These are phyloP conservation scores for Salix arbutifolia DNA, from an alignment of 345 rosid species.

Conservation along the genomic window DNA sequence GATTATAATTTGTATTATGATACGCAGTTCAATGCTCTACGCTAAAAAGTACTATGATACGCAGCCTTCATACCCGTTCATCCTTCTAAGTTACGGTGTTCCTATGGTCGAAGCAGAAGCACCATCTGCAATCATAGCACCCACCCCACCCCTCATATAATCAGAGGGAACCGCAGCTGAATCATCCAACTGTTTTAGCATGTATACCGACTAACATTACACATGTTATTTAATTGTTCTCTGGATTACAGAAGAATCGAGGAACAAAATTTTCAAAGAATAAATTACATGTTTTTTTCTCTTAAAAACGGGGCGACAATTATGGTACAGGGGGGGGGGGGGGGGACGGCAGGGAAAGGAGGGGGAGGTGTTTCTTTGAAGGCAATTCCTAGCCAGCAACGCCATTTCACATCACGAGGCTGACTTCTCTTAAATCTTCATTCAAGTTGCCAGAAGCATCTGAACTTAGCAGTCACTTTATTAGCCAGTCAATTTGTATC, in stretches of 20 bases:
- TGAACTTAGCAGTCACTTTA: too few species aligned
- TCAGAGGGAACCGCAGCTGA: too few species aligned
- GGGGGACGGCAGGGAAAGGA: neutral
- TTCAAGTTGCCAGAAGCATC: neutral
- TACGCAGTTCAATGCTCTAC: neutral
- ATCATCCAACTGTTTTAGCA: neutral
- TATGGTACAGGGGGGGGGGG: conserved; percentile 25
- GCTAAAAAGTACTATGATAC: too few species aligned
- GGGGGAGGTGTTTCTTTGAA: neutral
- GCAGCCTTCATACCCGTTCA: neutral
- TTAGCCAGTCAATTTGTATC: neutral
- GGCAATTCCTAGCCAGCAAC: conserved; percentile 1
- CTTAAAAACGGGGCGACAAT: conserved; percentile 1
- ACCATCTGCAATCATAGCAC: too few species aligned
- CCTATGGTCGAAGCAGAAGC: neutral
- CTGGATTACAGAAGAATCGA: neutral
- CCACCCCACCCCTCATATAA: too few species aligned
- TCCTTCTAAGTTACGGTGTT: neutral
- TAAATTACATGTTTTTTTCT: neutral
- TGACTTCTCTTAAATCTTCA: neutral
- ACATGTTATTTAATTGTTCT: neutral
- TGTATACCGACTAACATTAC: conserved; percentile 14
- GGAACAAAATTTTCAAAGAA: conserved; percentile 21
- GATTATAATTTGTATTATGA: neutral
- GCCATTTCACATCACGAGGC: neutral